Evolutionary conservation across 805 yeast species (phyloP), one percentile per base, ranked within the genome.

Genomic region (Pichia membranifaciens): DNA sequence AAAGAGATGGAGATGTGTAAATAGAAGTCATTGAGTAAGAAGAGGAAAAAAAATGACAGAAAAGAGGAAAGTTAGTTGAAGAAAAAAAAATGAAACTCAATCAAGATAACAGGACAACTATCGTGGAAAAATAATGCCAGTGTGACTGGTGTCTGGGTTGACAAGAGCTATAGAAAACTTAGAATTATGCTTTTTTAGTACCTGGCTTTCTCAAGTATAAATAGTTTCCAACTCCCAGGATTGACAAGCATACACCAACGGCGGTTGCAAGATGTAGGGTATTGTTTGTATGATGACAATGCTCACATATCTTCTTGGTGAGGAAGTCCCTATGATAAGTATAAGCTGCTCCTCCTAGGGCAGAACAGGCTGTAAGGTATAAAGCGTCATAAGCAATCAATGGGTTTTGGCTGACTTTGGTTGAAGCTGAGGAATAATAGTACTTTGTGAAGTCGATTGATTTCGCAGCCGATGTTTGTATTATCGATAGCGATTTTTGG

Each of bases 181-280:
- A 10, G 10, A 10, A 25, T 22, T 17, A 36, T 20, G 36, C 40
- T 33, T 44, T 41, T 40, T 44, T 41, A 42, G 41, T 12, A 15
- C 23, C 21, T 22, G 44, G 21, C 20, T 47, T 41, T 20, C 44
- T 51, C 21, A 51, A 41, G 16, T 51, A 51, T 9, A 49, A 36
- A 29, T 43, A 51, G 32, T 51, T 49, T 32, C 54, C 54, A 20
- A 47, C 45, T 16, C 52, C 52, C 38, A 51, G 41, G 20, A 49
- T 21, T 12, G 45, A 44, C 5, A 47, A 38, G 16, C 43, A 28
- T 2, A 44, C 21, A 10, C 45, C 44, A 15, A 49, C 39, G 3
- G 52, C 42, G 6, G 41, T 47, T 6, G 41, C 29, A 8, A 51
- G 25, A 16, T 49, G 49, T 32, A 38, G 18, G 10, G 47, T 32